Evolutionary conservation across 352 stramenopile genomes (phyloP).

Genomic region (Pythium plurisporium): DNA sequence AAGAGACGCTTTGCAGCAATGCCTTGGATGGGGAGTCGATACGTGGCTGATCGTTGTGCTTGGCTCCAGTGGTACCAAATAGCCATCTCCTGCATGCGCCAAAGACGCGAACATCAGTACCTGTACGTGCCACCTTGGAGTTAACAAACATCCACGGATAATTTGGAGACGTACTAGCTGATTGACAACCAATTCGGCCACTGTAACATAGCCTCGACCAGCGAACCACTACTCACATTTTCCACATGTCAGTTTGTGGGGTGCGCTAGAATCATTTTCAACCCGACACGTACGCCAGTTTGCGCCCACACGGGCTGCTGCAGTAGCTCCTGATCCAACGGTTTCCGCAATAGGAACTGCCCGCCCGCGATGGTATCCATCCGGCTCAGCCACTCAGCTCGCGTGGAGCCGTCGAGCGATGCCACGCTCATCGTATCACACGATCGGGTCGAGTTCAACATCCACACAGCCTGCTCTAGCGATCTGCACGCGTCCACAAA

Average conservation of each 20-base stretch:
- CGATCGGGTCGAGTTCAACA: slow-evolving; percentile 64
- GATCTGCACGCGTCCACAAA: slow-evolving; percentile 40
- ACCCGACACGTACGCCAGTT: slow-evolving; percentile 1
- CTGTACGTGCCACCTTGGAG: not conserved
- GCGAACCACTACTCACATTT: slow-evolving; percentile 70
- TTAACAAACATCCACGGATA: not conserved
- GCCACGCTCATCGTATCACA: slow-evolving; percentile 54
- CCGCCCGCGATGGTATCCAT: slow-evolving; percentile 55
- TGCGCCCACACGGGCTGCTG: slow-evolving; percentile 16
- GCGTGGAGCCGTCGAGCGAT: not conserved
- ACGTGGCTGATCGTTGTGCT: slow-evolving; percentile 1
- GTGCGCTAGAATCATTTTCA: not conserved
- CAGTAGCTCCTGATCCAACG: slow-evolving; percentile 30
- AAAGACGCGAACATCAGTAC: not conserved
- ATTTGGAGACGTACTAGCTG: slow-evolving; percentile 57
- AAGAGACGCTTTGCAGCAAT: slow-evolving; percentile 42
- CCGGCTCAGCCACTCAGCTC: slow-evolving; percentile 30
- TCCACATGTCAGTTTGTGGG: no score
- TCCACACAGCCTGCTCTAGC: slow-evolving; percentile 32
- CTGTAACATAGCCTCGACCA: slow-evolving; percentile 51
- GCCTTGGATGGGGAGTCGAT: slow-evolving; percentile 39
- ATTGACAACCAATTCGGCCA: slow-evolving; percentile 65
- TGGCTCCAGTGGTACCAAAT: slow-evolving; percentile 60
- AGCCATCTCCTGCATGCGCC: slow-evolving; percentile 46
- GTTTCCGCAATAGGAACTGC: slow-evolving; percentile 42